These are phyloP conservation scores for Leishmania arabica DNA, from an alignment of 208 protist genomes.

Conservation along the genomic window DNA sequence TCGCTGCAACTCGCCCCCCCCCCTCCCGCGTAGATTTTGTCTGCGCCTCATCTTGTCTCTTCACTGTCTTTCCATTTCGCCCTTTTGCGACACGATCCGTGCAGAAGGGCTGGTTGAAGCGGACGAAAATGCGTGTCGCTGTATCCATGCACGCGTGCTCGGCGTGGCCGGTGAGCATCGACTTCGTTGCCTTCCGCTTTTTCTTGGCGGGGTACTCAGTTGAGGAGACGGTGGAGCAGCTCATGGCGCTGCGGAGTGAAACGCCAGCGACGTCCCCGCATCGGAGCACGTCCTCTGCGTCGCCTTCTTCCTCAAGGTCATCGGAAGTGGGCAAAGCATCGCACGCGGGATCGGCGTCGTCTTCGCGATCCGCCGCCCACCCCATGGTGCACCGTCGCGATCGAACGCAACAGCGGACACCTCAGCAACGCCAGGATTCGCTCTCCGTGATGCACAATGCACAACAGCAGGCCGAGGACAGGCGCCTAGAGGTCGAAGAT, in stretches of 20 bases:
- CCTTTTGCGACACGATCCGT: background rate
- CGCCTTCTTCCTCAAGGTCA: conserved; percentile 5
- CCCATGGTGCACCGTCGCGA: background rate
- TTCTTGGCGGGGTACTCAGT: conserved; percentile 69
- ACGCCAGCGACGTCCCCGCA: background rate
- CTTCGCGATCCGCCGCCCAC: background rate
- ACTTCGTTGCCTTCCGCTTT: conserved; percentile 64
- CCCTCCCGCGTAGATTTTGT: background rate
- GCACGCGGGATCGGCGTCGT: background rate
- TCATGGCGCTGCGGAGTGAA: conserved; percentile 36
- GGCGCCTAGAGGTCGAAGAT: conserved; percentile 9
- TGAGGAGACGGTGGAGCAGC: conserved; percentile 70
- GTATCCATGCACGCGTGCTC: conserved; percentile 75
- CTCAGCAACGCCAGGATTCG: background rate
- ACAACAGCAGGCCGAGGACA: conserved; percentile 17
- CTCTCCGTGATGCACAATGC: background rate
- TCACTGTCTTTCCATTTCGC: too few species aligned
- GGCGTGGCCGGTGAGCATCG: conserved; percentile 69
- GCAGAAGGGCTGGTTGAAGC: background rate
- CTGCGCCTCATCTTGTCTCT: background rate
- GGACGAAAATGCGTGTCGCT: conserved; percentile 41
- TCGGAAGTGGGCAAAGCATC: background rate
- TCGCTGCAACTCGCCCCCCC: background rate
- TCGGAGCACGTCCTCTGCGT: conserved; percentile 8
- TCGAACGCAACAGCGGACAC: background rate